Conservation (phyloP, 2,329 filamentous ascomycete species). For the Daldinia sp. region DNA sequence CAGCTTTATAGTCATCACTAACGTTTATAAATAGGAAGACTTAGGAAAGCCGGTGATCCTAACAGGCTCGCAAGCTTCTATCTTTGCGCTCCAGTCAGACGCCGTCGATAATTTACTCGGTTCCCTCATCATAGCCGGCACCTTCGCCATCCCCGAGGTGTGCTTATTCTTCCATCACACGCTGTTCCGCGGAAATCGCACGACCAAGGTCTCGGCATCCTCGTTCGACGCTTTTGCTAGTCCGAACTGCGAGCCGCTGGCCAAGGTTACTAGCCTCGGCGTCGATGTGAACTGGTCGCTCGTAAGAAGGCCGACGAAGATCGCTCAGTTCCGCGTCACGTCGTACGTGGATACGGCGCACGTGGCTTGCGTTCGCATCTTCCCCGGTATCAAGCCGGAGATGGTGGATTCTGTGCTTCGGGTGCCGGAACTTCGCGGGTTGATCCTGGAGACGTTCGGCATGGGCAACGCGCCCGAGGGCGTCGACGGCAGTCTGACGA, state of each 20-base stretch:
- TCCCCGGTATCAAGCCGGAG: slow-evolving; percentile 92
- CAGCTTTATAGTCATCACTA: neutral
- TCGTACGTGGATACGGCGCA: slow-evolving; percentile 85
- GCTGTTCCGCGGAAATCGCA: slow-evolving; percentile 87
- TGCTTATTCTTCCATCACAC: slow-evolving; percentile 95
- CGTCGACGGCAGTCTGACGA: slow-evolving; percentile 81
- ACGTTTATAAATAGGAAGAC: slow-evolving; percentile 59
- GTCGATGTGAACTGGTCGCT: slow-evolving; percentile 85
- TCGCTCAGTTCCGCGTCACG: slow-evolving; percentile 80
- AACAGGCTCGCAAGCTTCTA: slow-evolving; percentile 85
- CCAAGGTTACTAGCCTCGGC: slow-evolving; percentile 82
- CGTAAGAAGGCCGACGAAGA: slow-evolving; percentile 78
- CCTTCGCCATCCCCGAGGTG: slow-evolving; percentile 93
- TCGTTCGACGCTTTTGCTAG: slow-evolving; percentile 89
- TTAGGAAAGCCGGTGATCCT: slow-evolving; percentile 91
- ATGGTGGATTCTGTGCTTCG: slow-evolving; percentile 89
- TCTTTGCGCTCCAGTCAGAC: slow-evolving; percentile 91
- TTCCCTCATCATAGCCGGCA: slow-evolving; percentile 88
- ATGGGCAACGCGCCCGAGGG: slow-evolving; percentile 92
- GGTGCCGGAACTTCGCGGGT: slow-evolving; percentile 79
- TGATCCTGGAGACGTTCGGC: slow-evolving; percentile 92
- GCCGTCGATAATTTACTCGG: slow-evolving; percentile 91
- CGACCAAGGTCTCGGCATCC: slow-evolving; percentile 88
- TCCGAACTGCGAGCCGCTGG: slow-evolving; percentile 86
- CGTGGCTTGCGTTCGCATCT: slow-evolving; percentile 89